Evolutionary conservation across 345 rosid species (phyloP).

Genomic region (Lepidium africanum): DNA sequence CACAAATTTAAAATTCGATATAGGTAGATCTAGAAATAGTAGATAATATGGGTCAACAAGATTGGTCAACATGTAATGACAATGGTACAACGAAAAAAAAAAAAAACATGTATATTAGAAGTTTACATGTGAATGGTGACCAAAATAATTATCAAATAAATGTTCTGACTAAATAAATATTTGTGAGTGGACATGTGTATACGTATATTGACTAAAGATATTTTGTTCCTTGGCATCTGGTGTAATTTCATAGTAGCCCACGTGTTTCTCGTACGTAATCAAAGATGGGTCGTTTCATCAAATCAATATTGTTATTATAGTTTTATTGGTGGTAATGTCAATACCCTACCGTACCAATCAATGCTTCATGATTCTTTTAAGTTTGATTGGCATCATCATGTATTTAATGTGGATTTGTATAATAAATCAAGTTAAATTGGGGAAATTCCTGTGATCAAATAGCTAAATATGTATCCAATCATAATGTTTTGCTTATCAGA

Average conservation of each 20-base stretch:
- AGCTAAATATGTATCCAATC: too few relatives aligned
- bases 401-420: not conserved
- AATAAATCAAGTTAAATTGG: not conserved
- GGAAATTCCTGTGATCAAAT: too few relatives aligned
- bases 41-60: constrained; percentile 19
- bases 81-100: not conserved
- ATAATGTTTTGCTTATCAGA: too few relatives aligned
- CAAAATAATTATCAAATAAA: too few relatives aligned
- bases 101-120: not conserved
- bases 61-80: not conserved
- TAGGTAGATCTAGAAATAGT: constrained; percentile 13
- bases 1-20: too few relatives aligned
- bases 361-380: not conserved
- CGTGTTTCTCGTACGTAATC: not conserved
- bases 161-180: not conserved
- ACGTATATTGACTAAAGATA: not conserved
- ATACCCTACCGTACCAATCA: not conserved
- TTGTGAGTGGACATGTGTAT: not conserved
- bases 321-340: not conserved
- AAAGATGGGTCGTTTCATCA: not conserved
- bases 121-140: not conserved
- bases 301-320: not conserved
- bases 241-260: not conserved
- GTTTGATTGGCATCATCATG: not conserved
- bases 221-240: not conserved